phyloP scores from a whole-genome alignment of 768 basidiomycete genomes.

The Cyathus striatus region DNA sequence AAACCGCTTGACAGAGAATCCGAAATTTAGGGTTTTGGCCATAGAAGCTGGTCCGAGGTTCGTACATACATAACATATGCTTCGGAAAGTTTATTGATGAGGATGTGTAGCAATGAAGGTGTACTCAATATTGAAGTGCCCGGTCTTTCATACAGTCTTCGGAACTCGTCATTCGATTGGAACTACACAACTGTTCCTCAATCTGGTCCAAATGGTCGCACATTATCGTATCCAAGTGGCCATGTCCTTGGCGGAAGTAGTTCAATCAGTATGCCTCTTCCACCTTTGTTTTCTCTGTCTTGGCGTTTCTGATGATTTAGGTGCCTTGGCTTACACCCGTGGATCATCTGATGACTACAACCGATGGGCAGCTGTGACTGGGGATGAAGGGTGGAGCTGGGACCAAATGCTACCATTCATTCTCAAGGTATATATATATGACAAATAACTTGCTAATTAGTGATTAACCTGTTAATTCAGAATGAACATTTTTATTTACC shows the following conservation, averaged over 20 bases:
- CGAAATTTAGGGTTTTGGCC: slow-evolving; percentile 10
- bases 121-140: slow-evolving; percentile 4
- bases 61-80: slow-evolving; percentile 3
- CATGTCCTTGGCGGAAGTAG: slow-evolving; percentile 21
- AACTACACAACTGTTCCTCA: slow-evolving; percentile 15
- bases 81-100: not conserved
- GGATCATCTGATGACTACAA: not conserved
- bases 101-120: slow-evolving; percentile 6
- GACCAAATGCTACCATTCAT: too few relatives aligned
- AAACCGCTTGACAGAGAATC: slow-evolving; percentile 11
- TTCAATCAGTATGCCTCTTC: slow-evolving; percentile 12
- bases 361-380: too few relatives aligned
- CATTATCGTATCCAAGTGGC: slow-evolving; percentile 15
- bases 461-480: too few relatives aligned
- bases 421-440: too few relatives aligned
- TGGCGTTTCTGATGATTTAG: not conserved
- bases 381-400: too few relatives aligned
- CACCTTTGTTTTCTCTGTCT: not conserved
- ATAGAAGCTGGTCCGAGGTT: slow-evolving; percentile 14
- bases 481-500: too few relatives aligned
- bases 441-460: too few relatives aligned
- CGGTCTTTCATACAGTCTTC: not conserved
- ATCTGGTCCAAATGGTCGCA: slow-evolving; percentile 12
- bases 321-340: not conserved
- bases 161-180: slow-evolving; percentile 8